Evolutionary conservation across 257 asterid genomes (phyloP), one percentile per base, ranked within the genome.

Genomic region (Haberlea rhodopensis): DNA sequence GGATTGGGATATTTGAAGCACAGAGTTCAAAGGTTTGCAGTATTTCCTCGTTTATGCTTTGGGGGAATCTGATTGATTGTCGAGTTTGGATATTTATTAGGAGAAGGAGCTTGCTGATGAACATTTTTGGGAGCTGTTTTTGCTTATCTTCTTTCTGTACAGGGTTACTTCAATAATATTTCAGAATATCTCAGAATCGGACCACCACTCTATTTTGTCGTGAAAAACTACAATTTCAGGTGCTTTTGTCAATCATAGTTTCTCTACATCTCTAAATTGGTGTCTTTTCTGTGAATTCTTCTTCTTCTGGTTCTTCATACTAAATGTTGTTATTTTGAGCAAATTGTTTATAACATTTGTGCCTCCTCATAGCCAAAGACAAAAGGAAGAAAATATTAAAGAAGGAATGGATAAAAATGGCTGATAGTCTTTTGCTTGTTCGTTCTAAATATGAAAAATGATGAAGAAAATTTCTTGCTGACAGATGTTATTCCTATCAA

Each of bases 181-280:
- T 74, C 99, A 1, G 87, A 90, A 24, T 83, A 87, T 81, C 95
- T 94, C 75, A 84, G 91, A 79, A 74, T 94, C 24, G 99, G 99
- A 70, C 99, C 99, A 24, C 99, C 99, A 27, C 83, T 94, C 63
- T 94, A 90, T 76, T 90, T 94, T 64, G 96, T 94, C 22, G 92
- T 94, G 73, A 84, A 89, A 78, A 79, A 90, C 85, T 94, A 81
- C 74, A 94, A 94, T 72, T 94, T 79, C 74, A 90, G 99, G 99
- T 94, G 76, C 18, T 25, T 37, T 22, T 19, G 27, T 24, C 60
- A 53, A n/a, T 28, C 54, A 22, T 54, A 23, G 22, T 53, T 40
- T 20, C 48, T 5, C 21, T 53, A 3, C 8, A 6, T 65, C 25
- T 26, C 16, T 6, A 1, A 34, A 19, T 34, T 58, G 15, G 16